These are phyloP conservation scores for Lomentospora prolificans DNA, from an alignment of 2,329 filamentous ascomycete species.

Conservation along the genomic window DNA sequence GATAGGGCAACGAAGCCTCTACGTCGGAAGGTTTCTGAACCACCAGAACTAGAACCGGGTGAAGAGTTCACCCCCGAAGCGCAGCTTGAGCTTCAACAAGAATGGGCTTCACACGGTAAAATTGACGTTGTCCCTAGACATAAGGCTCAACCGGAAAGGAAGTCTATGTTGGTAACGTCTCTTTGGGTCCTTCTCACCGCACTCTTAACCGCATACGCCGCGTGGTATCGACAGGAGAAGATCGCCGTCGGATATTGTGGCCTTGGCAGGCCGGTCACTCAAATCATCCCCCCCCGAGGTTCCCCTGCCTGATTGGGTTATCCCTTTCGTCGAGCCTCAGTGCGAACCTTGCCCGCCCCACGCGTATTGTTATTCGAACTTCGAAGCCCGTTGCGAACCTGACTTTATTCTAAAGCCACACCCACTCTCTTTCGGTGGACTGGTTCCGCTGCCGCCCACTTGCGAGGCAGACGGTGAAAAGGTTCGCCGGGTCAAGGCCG, in stretches of 20 bases:
- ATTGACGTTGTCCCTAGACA: slow-evolving; percentile 32
- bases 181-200: slow-evolving; percentile 63
- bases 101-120: slow-evolving; percentile 49
- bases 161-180: slow-evolving; percentile 49
- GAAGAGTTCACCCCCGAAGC: slow-evolving; percentile 95
- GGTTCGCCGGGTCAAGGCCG: slow-evolving; percentile 72
- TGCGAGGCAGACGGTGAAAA: slow-evolving; percentile 95
- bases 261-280: slow-evolving; percentile 54
- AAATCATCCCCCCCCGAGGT: slow-evolving; percentile 38
- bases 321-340: slow-evolving; percentile 60
- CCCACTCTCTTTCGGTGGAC: slow-evolving; percentile 69
- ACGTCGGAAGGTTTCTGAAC: slow-evolving; percentile 9
- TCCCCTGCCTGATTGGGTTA: slow-evolving; percentile 61
- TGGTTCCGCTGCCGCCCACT: slow-evolving; percentile 77
- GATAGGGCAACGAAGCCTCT: background rate
- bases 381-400: slow-evolving; percentile 69
- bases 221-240: slow-evolving; percentile 91
- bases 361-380: slow-evolving; percentile 75
- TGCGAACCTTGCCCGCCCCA: slow-evolving; percentile 88
- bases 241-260: slow-evolving; percentile 93
- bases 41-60: slow-evolving; percentile 48
- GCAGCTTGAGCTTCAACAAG: slow-evolving; percentile 67
- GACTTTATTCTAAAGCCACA: slow-evolving; percentile 82
- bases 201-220: slow-evolving; percentile 60
- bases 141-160: slow-evolving; percentile 26